phyloP scores from a whole-genome alignment of 257 asterid species.

The Solanum microdontum region DNA sequence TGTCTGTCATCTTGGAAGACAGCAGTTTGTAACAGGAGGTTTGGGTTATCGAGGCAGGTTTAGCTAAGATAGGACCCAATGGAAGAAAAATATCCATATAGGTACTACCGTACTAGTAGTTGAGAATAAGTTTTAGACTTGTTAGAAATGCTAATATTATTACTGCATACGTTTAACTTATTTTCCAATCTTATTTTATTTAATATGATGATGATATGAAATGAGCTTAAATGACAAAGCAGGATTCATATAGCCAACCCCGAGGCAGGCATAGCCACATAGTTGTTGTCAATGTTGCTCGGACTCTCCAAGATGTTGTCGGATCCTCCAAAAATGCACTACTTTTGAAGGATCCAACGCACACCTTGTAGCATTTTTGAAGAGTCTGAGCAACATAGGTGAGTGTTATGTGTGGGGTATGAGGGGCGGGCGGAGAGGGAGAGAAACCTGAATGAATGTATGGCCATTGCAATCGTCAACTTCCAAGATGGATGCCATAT shows the following conservation, averaged over 20 bases:
- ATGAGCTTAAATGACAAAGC: neutral
- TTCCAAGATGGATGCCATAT: slow-evolving; percentile 80
- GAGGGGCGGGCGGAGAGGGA: neutral
- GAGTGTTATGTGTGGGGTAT: neutral
- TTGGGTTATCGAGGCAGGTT: neutral
- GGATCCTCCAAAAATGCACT: neutral
- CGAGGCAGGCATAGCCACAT: neutral
- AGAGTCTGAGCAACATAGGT: neutral
- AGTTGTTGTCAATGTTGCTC: neutral
- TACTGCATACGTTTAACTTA: neutral
- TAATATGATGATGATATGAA: neutral
- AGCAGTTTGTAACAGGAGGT: neutral
- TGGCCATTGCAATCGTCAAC: slow-evolving; percentile 65
- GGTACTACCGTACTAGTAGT: neutral
- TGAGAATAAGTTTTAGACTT: neutral
- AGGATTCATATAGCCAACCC: neutral
- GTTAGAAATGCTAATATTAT: neutral
- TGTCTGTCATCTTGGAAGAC: neutral
- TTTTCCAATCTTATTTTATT: neutral
- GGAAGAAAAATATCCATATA: neutral
- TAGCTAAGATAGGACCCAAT: neutral
- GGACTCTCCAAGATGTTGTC: neutral
- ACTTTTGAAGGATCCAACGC: neutral
- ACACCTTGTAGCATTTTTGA: neutral
- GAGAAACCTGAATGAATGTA: slow-evolving; percentile 62